These are phyloP conservation scores for Megacollybia platyphylla DNA, from an alignment of 1,284 basidiomycete genomes.

Conservation along the genomic window DNA sequence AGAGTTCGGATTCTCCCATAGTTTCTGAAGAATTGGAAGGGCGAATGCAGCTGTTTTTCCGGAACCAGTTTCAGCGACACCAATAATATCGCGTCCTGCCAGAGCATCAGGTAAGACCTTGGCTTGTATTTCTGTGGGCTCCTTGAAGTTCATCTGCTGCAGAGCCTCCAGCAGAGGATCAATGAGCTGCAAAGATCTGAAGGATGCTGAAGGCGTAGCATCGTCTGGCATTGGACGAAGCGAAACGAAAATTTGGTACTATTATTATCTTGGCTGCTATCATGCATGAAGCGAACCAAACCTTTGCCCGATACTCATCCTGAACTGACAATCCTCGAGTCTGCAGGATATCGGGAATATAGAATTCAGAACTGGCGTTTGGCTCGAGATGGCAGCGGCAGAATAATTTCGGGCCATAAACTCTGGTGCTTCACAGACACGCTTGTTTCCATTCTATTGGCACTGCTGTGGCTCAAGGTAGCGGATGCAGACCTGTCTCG, in stretches of 20 bases:
- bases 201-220: conserved; percentile 34
- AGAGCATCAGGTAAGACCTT: conserved; percentile 87
- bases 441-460: conserved; percentile 17
- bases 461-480: conserved; percentile 26
- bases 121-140: conserved; percentile 87
- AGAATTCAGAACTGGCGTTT: conserved; percentile 34
- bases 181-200: conserved; percentile 77
- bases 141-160: conserved; percentile 71
- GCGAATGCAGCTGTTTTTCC: conserved; percentile 99
- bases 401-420: conserved; percentile 15
- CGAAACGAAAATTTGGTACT: too few relatives aligned
- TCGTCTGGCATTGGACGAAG: conserved; percentile 34
- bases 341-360: conserved; percentile 36
- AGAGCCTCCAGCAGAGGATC: conserved; percentile 84
- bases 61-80: conserved; percentile 93
- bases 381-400: conserved; percentile 22
- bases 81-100: conserved; percentile 90
- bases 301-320: conserved; percentile 38
- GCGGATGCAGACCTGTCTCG: conserved; percentile 5
- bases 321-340: conserved; percentile 35
- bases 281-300: conserved; percentile 26
- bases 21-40: conserved; percentile 88
- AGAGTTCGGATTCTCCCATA: conserved; percentile 87
- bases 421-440: conserved; percentile 23
- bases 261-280: neutral